Percentiles rank a stretch among this genome's conserved stretches.
These are phyloP conservation scores for Hymenochaete sp. DNA, from an alignment of 1,284 basidiomycete genomes.

Conservation along the genomic window DNA sequence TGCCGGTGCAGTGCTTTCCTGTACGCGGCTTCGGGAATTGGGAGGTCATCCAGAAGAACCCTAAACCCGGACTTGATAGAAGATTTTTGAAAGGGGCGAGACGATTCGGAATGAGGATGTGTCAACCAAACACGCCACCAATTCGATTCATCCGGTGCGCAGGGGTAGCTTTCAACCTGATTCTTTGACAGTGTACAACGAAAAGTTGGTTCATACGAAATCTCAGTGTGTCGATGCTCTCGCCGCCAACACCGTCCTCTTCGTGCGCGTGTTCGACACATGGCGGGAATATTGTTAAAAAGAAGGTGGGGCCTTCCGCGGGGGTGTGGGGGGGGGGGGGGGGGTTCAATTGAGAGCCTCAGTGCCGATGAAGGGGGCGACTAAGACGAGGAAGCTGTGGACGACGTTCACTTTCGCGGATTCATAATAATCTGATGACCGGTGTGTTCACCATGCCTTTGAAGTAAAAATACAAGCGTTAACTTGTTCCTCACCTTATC, in stretches of 20 bases:
- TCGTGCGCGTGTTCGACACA: no score
- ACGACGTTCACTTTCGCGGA: constrained; percentile 90
- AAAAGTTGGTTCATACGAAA: constrained; percentile 82
- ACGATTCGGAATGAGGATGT: constrained; percentile 80
- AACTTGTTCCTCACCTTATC: constrained; percentile 53
- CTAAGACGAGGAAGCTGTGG: constrained; percentile 66
- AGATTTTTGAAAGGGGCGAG: constrained; percentile 98
- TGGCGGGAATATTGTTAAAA: constrained; percentile 54
- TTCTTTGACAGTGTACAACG: constrained; percentile 85
- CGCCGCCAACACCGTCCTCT: no score
- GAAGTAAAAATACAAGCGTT: constrained; percentile 1
- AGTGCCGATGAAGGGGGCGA: constrained; percentile 61
- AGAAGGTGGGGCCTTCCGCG: no score
- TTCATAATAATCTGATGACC: constrained; percentile 81
- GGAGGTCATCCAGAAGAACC: constrained; percentile 91
- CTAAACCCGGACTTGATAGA: constrained; percentile 73
- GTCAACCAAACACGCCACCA: constrained; percentile 79
- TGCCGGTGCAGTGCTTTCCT: constrained; percentile 87
- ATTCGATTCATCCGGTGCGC: constrained; percentile 94
- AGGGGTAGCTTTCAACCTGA: constrained; percentile 92
- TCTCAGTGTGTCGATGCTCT: constrained; percentile 58
- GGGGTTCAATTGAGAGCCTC: constrained; percentile 71
- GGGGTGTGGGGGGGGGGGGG: no score
- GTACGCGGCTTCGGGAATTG: constrained; percentile 96
- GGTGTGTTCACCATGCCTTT: constrained; percentile 42